Conservation (phyloP, 495 filamentous ascomycete genomes). For the Neurospora sp. region DNA sequence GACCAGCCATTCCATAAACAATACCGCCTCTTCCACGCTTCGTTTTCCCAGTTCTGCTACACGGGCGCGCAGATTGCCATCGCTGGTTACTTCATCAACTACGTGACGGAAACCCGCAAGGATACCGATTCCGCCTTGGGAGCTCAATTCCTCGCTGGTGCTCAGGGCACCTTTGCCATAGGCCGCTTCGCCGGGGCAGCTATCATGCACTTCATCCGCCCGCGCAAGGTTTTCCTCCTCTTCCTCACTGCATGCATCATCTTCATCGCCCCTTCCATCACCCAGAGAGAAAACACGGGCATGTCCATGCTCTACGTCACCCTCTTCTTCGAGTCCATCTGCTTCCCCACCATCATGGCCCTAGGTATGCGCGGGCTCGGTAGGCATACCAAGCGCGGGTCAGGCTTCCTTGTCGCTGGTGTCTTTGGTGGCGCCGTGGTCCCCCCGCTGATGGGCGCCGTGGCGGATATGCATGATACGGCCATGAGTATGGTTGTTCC, state of each 20-base stretch:
- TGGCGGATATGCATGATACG: slow-evolving; percentile 33
- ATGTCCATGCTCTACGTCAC: slow-evolving; percentile 53
- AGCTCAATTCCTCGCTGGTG: slow-evolving; percentile 51
- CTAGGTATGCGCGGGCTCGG: slow-evolving; percentile 60
- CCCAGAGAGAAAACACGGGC: slow-evolving; percentile 38
- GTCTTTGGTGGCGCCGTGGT: slow-evolving; percentile 57
- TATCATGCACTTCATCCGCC: slow-evolving; percentile 39
- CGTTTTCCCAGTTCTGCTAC: slow-evolving; percentile 62
- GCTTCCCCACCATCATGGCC: slow-evolving; percentile 64
- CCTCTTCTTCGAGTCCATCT: slow-evolving; percentile 60
- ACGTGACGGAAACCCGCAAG: slow-evolving; percentile 15
- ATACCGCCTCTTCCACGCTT: slow-evolving; percentile 56
- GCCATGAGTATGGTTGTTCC: slow-evolving; percentile 37
- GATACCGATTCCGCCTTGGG: slow-evolving; percentile 11
- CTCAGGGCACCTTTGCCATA: slow-evolving; percentile 55
- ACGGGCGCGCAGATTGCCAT: slow-evolving; percentile 58
- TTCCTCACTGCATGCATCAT: slow-evolving; percentile 44
- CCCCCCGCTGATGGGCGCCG: slow-evolving; percentile 51
- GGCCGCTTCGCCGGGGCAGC: slow-evolving; percentile 52
- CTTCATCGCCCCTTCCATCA: slow-evolving; percentile 48
- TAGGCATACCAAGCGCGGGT: slow-evolving; percentile 60
- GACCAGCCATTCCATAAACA: slow-evolving; percentile 49
- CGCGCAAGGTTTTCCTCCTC: slow-evolving; percentile 40
- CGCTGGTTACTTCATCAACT: slow-evolving; percentile 41
- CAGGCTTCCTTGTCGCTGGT: slow-evolving; percentile 51